phyloP scores from a whole-genome alignment of 352 stramenopile genomes.

The Phytophthora melonis region DNA sequence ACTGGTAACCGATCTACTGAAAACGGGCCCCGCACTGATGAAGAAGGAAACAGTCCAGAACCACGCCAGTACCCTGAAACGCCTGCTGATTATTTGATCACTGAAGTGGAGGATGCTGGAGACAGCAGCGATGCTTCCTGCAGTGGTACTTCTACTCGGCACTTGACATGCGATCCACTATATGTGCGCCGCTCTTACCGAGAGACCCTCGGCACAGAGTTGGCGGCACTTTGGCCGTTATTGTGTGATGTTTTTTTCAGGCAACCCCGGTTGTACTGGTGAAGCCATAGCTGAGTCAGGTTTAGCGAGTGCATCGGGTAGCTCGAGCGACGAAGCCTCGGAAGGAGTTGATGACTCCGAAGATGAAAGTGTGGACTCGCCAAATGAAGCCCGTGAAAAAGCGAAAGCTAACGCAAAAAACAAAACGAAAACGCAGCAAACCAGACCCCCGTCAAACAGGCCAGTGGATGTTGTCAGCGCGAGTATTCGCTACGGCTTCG shows the following conservation, averaged over 20 bases:
- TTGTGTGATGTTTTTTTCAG: neutral
- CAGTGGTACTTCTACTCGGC: too few species aligned
- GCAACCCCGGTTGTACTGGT: neutral
- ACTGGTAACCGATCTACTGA: too few species aligned
- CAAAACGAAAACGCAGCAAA: neutral
- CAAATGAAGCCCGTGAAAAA: neutral
- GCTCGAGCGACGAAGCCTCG: neutral
- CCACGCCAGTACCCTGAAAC: neutral
- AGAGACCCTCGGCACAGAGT: neutral
- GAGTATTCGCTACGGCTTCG: neutral
- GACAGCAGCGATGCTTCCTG: neutral
- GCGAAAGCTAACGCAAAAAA: neutral
- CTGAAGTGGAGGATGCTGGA: neutral
- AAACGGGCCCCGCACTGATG: too few species aligned
- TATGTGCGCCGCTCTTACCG: neutral
- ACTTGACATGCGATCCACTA: neutral
- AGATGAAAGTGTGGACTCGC: neutral
- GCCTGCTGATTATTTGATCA: neutral
- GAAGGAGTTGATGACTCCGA: neutral
- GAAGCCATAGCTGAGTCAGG: neutral
- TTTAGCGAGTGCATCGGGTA: neutral
- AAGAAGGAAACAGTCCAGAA: too few species aligned
- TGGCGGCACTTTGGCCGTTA: neutral
- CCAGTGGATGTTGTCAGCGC: neutral
- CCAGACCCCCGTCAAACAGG: neutral